Evolutionary conservation across 805 yeast genomes (phyloP).

Genomic region (Cephaloascus albidus): DNA sequence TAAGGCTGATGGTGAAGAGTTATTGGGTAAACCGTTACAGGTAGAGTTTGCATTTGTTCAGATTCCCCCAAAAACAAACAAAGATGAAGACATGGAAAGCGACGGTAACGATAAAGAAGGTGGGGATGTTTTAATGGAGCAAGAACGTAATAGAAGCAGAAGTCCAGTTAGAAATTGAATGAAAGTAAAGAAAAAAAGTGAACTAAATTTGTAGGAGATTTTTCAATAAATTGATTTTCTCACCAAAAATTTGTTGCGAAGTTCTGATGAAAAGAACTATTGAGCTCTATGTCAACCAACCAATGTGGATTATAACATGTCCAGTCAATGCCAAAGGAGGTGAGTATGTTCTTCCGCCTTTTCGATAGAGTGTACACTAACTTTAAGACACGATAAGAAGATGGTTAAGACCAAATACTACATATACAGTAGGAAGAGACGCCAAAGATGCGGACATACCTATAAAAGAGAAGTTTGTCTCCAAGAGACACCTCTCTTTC

Average conservation of each 20-base stretch:
- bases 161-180: neutral
- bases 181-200: too few relatives aligned
- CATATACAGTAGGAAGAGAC: slow-evolving; percentile 4
- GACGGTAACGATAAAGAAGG: neutral
- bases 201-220: too few relatives aligned
- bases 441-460: slow-evolving; percentile 1
- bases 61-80: neutral
- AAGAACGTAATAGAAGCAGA: neutral
- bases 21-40: slow-evolving; percentile 19
- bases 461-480: slow-evolving; percentile 3
- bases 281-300: neutral
- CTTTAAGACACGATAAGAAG: neutral
- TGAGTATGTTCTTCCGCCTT: too few relatives aligned
- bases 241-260: neutral
- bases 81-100: neutral
- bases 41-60: slow-evolving; percentile 30
- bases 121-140: too few relatives aligned
- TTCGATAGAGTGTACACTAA: neutral
- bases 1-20: slow-evolving; percentile 16
- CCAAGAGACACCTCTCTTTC: slow-evolving; percentile 6
- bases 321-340: too few relatives aligned
- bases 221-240: neutral
- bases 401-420: neutral
- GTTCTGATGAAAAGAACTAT: too few relatives aligned
- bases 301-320: neutral